Conservation (phyloP, 169 alveolate species). For the Miamiensis avidus region DNA sequence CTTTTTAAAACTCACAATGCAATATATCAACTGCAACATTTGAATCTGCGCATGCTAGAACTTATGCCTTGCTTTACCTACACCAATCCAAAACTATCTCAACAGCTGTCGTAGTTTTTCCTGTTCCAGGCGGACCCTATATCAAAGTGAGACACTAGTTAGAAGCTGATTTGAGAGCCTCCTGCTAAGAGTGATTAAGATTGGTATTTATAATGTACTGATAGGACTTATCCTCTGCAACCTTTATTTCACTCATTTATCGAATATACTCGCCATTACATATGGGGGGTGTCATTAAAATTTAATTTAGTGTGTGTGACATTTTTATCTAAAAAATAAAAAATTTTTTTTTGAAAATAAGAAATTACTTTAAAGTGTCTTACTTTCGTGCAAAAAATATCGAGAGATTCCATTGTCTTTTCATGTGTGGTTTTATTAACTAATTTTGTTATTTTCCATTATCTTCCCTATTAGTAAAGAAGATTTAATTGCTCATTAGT, state of each 20-base stretch:
- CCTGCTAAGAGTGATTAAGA: slow-evolving; percentile 61
- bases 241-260: neutral
- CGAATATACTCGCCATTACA: neutral
- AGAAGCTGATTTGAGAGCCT: slow-evolving; percentile 56
- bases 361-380: too few relatives aligned
- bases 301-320: neutral
- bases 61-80: slow-evolving; percentile 51
- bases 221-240: neutral
- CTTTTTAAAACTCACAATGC: slow-evolving; percentile 1
- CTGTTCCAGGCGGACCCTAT: slow-evolving; percentile 86
- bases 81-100: slow-evolving; percentile 66
- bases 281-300: slow-evolving; percentile 2
- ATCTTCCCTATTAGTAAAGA: neutral
- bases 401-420: slow-evolving; percentile 2
- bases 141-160: slow-evolving; percentile 63
- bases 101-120: slow-evolving; percentile 79
- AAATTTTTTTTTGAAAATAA: too few relatives aligned
- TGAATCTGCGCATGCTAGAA: slow-evolving; percentile 74
- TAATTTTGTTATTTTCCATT: slow-evolving; percentile 12
- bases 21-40: slow-evolving; percentile 77
- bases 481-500: neutral
- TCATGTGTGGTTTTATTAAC: slow-evolving; percentile 22
- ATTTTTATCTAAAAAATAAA: too few relatives aligned
- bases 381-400: slow-evolving; percentile 1
- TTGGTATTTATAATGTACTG: neutral